Evolutionary conservation across 2,329 filamentous ascomycete species (phyloP).

Genomic region (Chaetomiaceae sp.): DNA sequence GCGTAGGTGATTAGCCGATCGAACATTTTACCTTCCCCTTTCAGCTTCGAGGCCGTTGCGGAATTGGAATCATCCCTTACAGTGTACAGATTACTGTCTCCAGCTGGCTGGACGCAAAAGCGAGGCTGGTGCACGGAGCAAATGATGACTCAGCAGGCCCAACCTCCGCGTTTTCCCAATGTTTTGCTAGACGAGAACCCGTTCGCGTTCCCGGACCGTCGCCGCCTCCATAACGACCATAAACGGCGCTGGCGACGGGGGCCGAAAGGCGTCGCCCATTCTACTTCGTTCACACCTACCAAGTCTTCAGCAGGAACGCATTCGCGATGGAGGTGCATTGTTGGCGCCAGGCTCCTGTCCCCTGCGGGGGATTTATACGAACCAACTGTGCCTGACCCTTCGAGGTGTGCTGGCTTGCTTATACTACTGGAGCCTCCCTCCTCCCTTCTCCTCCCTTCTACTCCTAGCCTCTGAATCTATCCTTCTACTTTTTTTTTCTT

Average conservation of each 20-base stretch:
- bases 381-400: constrained; percentile 5
- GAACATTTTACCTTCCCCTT: too few species aligned
- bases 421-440: constrained; percentile 1
- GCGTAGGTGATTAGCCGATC: too few species aligned
- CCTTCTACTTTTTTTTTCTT: neutral
- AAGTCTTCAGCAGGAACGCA: neutral
- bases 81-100: too few species aligned
- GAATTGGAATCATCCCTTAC: too few species aligned
- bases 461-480: neutral
- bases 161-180: neutral
- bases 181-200: neutral
- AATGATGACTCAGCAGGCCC: neutral
- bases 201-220: neutral
- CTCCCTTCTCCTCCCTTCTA: neutral
- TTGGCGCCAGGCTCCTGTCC: constrained; percentile 6
- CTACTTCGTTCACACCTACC: neutral
- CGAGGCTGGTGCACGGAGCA: neutral
- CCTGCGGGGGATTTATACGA: neutral
- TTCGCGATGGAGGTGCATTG: constrained; percentile 4
- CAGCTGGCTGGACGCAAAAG: too few species aligned
- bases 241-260: constrained; percentile 1
- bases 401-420: constrained; percentile 4
- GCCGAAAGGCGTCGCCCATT: constrained; percentile 3
- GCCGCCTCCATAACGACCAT: neutral
- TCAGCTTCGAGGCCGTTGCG: too few species aligned